Evolutionary conservation across 345 rosid species (phyloP), one percentile per base, ranked within the genome.

Genomic region (Hevea brasiliensis): DNA sequence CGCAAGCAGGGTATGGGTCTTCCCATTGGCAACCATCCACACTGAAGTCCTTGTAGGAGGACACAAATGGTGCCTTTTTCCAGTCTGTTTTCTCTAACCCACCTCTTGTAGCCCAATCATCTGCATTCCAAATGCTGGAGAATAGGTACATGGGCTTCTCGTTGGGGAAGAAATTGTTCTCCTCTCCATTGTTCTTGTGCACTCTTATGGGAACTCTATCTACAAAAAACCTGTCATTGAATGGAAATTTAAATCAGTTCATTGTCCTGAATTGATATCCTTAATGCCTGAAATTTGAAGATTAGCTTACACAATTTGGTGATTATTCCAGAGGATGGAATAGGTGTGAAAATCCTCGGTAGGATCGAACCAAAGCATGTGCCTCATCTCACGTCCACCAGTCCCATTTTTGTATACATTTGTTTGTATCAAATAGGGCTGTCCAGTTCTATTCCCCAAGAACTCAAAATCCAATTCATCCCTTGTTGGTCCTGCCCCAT

Each of bases 41-140:
- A 42, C 86, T 85, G 81, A 92, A 95, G 60, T 91, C 96, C 84
- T 81, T 87, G 86, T 95, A 95, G 2, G 97, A 83, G 0, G 99
- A 95, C 45, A 91, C 97, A 63, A 95, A 95, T 0, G 99, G 99
- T 6, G 94, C 88, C 56, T 77, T 88, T 61, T 86, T 86, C 99
- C 99, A 91, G 75, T 95, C 84, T 0, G 99, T 95, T 78, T 95
- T 92, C 90, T 92, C 99, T 0, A 91, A 81, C 17, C 99, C 99
- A 1, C 99, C 98, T 59, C 97, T 81, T 3, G 99, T 95, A 10
- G 98, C 99, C 99, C 98, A 95, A 0, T 95, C 98, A 41, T 95
- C 99, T 0, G 98, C 99, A 76, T 92, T 92, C 98, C 99, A 95
- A 11, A 95, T 89, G 82, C 97, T 92, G 11, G 99, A 95, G 82